Base-by-base conservation (phyloP, 306 rosid species). In the Pachyrhizus erosus region DNA sequence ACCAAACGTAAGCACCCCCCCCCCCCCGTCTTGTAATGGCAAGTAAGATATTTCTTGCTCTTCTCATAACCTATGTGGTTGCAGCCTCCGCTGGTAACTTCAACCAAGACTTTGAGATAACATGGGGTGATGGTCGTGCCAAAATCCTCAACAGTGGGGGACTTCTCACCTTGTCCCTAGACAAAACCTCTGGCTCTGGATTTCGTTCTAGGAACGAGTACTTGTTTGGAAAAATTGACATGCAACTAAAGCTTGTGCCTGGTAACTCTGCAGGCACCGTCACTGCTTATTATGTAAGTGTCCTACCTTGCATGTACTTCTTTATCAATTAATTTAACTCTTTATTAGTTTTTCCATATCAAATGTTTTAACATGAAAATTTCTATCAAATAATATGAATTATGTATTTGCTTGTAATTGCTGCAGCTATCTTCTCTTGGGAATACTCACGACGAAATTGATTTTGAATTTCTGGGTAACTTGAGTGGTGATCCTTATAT, bases 81-180 rank as follows among this genome's bases (percentile, higher is more conserved):
- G 86, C 64, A 7, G 73, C 83, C 4, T 72, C 80, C 7, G 85
- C 89, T 29, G 86, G 85, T 7, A 82, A 91, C 83, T 87, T 91
- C 27, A 54, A 88, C 85, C 77, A 89, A 54, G 87, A 89, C 42
- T 88, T 91, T 64, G 87, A 87, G 24, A 66, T 91, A 37, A 87
- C 89, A 3, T 91, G 93, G 93, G 96, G 96, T 71, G 84, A 91
- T 14, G 89, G 85, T 34, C 93, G 93, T 64, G 90, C 84, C 67
- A 80, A 77, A 57, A 64, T 89, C 73, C 85, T 89, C 33, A 64
- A 80, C 49, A 54, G 76, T 27, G 92, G 88, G 0, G 55, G 69
- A 29, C 87, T 84, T 66, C 90, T 87, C 24, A 83, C 92, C 3
- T 70, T 89, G 58, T 87, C 92, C 73, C 84, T 89, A 1, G 92